Evolutionary conservation across 116 monocot species (phyloP).

Genomic region (Zostera marina): DNA sequence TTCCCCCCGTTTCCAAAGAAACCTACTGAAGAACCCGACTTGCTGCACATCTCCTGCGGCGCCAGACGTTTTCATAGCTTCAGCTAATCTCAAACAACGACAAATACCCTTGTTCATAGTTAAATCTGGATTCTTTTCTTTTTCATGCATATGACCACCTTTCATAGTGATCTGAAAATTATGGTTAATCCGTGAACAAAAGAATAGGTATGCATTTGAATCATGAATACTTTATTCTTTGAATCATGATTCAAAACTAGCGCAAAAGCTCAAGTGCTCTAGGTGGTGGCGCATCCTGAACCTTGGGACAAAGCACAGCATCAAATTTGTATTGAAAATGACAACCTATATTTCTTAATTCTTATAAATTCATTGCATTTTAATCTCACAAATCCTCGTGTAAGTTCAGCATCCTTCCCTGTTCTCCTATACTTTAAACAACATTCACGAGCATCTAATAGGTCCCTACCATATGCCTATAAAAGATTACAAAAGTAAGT

Average conservation of each 20-base stretch:
- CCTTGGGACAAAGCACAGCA: too few relatives aligned
- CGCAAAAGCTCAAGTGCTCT: too few relatives aligned
- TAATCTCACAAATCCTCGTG: slow-evolving; percentile 31
- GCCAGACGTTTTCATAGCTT: background rate
- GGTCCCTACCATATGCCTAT: slow-evolving; percentile 91
- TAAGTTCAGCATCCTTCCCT: slow-evolving; percentile 90
- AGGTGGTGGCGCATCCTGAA: too few relatives aligned
- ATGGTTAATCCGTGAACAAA: slow-evolving; percentile 28
- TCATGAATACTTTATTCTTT: too few relatives aligned
- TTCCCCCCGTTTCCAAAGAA: background rate
- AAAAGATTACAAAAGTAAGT: background rate
- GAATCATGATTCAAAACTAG: too few relatives aligned
- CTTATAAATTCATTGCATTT: background rate
- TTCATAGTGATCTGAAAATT: slow-evolving; percentile 37
- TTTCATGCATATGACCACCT: slow-evolving; percentile 15
- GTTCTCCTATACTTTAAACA: slow-evolving; percentile 75
- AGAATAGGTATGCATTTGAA: slow-evolving; percentile 5
- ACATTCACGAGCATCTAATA: slow-evolving; percentile 83
- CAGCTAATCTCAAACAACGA: background rate
- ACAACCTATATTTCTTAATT: background rate
- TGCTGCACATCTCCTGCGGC: too few relatives aligned
- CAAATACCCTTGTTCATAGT: slow-evolving; percentile 2
- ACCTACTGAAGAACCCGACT: too few relatives aligned
- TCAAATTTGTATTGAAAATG: too few relatives aligned
- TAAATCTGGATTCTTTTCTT: slow-evolving; percentile 9